Percentiles rank a stretch among this genome's conserved stretches.
Evolutionary conservation across 306 rosid species (phyloP).

Genomic region (Glycyrrhiza uralensis): DNA sequence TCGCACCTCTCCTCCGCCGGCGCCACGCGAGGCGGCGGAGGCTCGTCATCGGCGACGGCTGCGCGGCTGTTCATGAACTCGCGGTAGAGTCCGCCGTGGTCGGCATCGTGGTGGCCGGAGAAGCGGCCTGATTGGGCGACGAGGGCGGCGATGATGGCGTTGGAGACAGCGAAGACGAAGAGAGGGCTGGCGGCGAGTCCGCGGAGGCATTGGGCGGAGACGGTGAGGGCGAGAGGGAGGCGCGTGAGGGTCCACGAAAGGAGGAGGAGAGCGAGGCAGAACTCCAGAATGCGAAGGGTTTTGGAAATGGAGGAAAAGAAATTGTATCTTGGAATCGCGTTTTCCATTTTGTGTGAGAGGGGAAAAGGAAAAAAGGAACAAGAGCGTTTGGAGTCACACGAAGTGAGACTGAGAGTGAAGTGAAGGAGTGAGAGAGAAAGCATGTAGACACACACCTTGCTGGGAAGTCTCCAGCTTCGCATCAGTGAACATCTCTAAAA

Average conservation of each 20-base stretch:
- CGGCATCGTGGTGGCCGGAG: neutral
- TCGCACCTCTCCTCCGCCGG: conserved; percentile 35
- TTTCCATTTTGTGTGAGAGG: neutral
- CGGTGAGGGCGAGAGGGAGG: conserved; percentile 52
- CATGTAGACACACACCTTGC: too few species aligned
- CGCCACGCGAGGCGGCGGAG: neutral
- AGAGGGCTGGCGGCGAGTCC: conserved; percentile 47
- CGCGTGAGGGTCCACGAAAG: conserved; percentile 62
- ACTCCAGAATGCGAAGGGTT: conserved; percentile 49
- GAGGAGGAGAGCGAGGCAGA: conserved; percentile 31
- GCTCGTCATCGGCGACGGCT: neutral
- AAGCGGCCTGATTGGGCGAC: conserved; percentile 48
- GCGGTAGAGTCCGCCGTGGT: conserved; percentile 24
- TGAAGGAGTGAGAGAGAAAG: neutral
- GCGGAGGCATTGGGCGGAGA: conserved; percentile 43
- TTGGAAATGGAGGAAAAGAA: conserved; percentile 38
- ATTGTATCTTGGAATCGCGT: conserved; percentile 27
- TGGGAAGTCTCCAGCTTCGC: neutral
- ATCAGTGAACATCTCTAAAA: conserved; percentile 15
- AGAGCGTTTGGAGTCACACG: neutral
- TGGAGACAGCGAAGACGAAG: conserved; percentile 73
- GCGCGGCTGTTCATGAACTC: conserved; percentile 16
- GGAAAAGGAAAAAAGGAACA: neutral
- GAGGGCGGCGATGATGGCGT: conserved; percentile 69
- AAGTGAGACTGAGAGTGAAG: neutral